Conservation (phyloP, 1,284 basidiomycete species). For the Ceratobasidium sp. region DNA sequence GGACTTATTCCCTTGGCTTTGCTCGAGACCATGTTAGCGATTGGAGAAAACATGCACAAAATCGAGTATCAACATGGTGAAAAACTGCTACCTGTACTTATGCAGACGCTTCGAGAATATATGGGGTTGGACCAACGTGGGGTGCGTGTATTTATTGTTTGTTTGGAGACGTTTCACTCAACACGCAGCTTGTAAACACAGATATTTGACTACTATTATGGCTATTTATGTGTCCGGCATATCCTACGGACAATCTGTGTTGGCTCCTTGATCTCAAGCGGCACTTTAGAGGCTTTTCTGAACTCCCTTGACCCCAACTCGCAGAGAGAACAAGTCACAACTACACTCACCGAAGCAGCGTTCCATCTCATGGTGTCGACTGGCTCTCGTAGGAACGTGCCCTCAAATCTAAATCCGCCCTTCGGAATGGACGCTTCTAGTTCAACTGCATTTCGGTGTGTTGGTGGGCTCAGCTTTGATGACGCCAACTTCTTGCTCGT, state of each 20-base stretch:
- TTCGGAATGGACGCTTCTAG: background rate
- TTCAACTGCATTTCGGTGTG: background rate
- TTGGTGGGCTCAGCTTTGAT: conserved; percentile 19
- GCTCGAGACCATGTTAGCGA: conserved; percentile 11
- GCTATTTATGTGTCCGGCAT: conserved; percentile 18
- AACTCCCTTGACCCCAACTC: background rate
- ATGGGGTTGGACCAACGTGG: conserved; percentile 1
- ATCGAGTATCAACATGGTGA: conserved; percentile 24
- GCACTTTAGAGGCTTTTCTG: background rate
- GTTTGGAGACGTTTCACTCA: no score
- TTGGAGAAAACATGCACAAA: conserved; percentile 35
- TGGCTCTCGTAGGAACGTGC: no score
- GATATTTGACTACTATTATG: conserved; percentile 31
- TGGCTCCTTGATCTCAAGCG: background rate
- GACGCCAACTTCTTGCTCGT: conserved; percentile 9
- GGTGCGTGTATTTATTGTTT: no score
- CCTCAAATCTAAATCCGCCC: no score
- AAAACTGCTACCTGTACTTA: background rate
- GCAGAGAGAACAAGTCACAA: no score
- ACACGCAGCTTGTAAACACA: no score
- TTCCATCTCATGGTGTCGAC: no score
- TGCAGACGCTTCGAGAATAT: conserved; percentile 7
- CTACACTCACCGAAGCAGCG: no score
- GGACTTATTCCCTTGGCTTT: conserved; percentile 14
- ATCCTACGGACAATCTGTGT: conserved; percentile 21